These are phyloP conservation scores for Nicotiana knightiana DNA, from an alignment of 257 asterid species.

Conservation along the genomic window DNA sequence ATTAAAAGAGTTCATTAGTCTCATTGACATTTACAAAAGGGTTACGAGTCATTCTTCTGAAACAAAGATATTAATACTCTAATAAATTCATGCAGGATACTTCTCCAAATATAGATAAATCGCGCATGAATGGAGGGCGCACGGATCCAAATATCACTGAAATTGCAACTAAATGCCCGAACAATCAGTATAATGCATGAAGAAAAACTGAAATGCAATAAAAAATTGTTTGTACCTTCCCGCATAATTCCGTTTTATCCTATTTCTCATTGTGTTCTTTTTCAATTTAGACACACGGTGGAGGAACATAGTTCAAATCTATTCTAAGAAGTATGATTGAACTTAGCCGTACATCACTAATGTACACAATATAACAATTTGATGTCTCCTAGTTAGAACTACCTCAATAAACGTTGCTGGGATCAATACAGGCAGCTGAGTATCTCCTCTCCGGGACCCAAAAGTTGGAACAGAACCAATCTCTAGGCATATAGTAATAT, in stretches of 20 bases:
- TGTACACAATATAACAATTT: conserved; percentile 6
- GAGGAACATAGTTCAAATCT: conserved; percentile 5
- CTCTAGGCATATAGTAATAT: not conserved
- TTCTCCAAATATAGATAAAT: not conserved
- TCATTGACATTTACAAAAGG: not conserved
- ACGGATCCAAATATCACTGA: not conserved
- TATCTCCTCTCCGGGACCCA: conserved; percentile 1
- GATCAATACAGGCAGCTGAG: conserved; percentile 4
- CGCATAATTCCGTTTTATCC: not conserved
- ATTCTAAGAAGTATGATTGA: not conserved
- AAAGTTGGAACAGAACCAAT: not conserved
- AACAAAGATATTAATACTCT: not conserved
- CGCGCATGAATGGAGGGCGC: not conserved
- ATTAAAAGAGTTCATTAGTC: not conserved
- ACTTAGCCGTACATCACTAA: not conserved
- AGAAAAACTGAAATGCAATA: not conserved
- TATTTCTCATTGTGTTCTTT: not conserved
- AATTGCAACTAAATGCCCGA: not conserved
- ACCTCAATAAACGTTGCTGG: conserved; percentile 3
- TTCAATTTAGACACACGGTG: not conserved
- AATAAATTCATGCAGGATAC: not conserved
- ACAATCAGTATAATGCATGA: not conserved
- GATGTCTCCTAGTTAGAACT: conserved; percentile 1
- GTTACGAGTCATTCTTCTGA: not conserved
- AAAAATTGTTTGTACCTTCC: not conserved